Evolutionary conservation across 1,284 basidiomycete genomes (phyloP), one percentile per base, ranked within the genome.

Genomic region (Naganishia sp.): DNA sequence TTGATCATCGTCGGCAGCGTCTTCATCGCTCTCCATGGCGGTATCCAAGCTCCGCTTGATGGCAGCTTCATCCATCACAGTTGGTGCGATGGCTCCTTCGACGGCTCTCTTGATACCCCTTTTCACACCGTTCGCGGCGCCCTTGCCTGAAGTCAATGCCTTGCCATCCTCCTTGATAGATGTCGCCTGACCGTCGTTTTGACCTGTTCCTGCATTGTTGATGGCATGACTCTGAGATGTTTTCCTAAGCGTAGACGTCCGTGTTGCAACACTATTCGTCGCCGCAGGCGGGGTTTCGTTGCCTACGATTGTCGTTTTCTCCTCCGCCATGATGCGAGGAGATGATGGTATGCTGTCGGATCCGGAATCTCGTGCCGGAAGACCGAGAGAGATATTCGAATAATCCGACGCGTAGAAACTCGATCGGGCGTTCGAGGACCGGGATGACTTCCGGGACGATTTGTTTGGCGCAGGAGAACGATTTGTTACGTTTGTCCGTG

Each of bases 51-150:
- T 51, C 47, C 42, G 58, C 58, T 61, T 61, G 32, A 61, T 41
- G 39, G 13, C 58, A 28, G 50, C 47, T 41, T 51, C 58, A 61
- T 61, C 58, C 18, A 50, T 47, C 32, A 43, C 41, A 13, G 57
- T 25, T 18, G 39, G 41, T 15, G 23, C 54, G 15, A 45, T 6
- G 25, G 46, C 47, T 6, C 58, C 58, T 18, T 61, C 58, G 18
- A 39, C 21, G 18, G 46, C 47, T 41, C 58, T 46, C 25, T 61
- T 61, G 25, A 47, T 61, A 15, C 58, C 58, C 39, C 58, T 41
- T 31, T 51, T 61, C 52, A 31, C 31, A 39, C 4, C 4, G 13
- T 39, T 39, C 28, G 10, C n/a, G 2, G n/a, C 35, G 21, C 9
- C 17, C 6, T 28, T 54, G 2, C 52, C 17, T 31, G 52, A 31